phyloP scores from a whole-genome alignment of 2,329 filamentous ascomycete species.

The Talaromyces atroroseus region DNA sequence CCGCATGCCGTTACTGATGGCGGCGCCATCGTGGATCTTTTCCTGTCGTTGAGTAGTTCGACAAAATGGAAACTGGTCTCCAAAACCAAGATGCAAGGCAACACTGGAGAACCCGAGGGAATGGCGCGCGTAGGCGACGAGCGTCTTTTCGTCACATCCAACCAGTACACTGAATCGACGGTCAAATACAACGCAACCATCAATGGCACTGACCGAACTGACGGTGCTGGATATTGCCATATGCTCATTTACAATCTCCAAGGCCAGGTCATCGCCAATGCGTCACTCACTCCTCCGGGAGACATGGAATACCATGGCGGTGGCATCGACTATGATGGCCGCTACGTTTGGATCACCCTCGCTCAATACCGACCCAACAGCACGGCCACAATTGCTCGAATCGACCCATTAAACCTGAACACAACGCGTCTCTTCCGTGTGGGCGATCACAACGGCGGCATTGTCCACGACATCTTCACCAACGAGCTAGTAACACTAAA shows the following conservation, averaged over 20 bases:
- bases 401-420: conserved; percentile 34
- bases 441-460: conserved; percentile 44
- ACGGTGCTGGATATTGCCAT: conserved; percentile 43
- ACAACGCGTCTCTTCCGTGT: conserved; percentile 32
- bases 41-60: conserved; percentile 41
- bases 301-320: conserved; percentile 44
- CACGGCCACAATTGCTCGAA: conserved; percentile 40
- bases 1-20: conserved; percentile 20
- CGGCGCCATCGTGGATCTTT: conserved; percentile 32
- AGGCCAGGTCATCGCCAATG: conserved; percentile 42
- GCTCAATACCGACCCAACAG: conserved; percentile 46
- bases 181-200: conserved; percentile 50
- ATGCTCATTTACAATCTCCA: conserved; percentile 42
- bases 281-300: conserved; percentile 36
- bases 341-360: conserved; percentile 44
- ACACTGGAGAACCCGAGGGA: conserved; percentile 48
- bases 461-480: conserved; percentile 38
- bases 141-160: conserved; percentile 43
- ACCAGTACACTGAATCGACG: conserved; percentile 40
- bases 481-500: conserved; percentile 39
- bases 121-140: conserved; percentile 41
- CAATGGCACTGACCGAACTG: conserved; percentile 54
- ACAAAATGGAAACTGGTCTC: conserved; percentile 42
- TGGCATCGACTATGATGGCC: conserved; percentile 47
- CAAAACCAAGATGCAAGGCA: conserved; percentile 40